Evolutionary conservation across 495 filamentous ascomycete species (phyloP).

Genomic region (Penicillium mononematosum): DNA sequence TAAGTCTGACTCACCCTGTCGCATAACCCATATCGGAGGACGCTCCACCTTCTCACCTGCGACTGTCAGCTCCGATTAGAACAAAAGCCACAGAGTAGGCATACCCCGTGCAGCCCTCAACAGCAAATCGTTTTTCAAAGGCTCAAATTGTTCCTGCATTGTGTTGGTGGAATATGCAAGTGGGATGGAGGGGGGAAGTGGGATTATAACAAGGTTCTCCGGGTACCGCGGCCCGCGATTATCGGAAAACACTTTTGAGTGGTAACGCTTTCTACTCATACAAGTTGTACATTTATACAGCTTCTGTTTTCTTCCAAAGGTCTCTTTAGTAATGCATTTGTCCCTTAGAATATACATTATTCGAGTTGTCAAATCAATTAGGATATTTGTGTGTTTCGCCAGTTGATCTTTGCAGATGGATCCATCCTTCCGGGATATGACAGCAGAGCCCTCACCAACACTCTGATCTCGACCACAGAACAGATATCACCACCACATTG

Average conservation of each 20-base stretch:
- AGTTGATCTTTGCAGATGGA: not conserved
- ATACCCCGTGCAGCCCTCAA: conserved; percentile 84
- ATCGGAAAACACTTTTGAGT: conserved; percentile 14
- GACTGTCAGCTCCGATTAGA: conserved; percentile 23
- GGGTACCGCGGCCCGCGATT: conserved; percentile 19
- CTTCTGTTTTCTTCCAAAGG: not conserved
- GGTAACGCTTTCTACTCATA: not conserved
- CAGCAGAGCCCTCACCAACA: not conserved
- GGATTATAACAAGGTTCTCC: conserved; percentile 18
- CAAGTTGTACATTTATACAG: not conserved
- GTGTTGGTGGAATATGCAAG: conserved; percentile 29
- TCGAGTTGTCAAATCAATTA: not conserved
- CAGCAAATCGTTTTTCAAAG: conserved; percentile 86
- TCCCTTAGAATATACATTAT: not conserved
- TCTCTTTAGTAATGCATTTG: not conserved
- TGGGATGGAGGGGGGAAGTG: conserved; percentile 30
- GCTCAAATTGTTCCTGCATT: conserved; percentile 68
- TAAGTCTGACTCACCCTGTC: conserved; percentile 68
- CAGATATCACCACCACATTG: not conserved
- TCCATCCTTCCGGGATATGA: not conserved
- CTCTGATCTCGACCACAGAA: not conserved
- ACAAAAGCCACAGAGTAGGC: conserved; percentile 7
- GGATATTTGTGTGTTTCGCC: not conserved
- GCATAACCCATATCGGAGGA: conserved; percentile 97
- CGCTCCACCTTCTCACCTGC: conserved; percentile 86